Conservation (phyloP, 179 eudicot species). For the Drosera spatulata region DNA sequence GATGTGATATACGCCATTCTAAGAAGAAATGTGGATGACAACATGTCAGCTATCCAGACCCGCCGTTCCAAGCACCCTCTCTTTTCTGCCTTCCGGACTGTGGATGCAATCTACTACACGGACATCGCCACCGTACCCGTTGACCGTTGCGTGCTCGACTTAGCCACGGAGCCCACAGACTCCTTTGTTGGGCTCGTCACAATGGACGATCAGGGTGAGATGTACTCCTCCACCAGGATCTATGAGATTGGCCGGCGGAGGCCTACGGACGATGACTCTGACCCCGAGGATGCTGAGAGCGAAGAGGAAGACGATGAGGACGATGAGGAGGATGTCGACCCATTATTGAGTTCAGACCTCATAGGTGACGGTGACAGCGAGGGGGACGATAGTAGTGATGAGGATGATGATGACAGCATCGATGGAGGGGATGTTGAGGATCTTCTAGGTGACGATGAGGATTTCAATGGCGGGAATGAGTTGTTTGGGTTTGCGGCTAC, state of each 20-base stretch:
- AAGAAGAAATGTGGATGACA: slow-evolving; percentile 74
- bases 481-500: slow-evolving; percentile 47
- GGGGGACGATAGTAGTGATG: slow-evolving; percentile 37
- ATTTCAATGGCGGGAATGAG: slow-evolving; percentile 52
- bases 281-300: slow-evolving; percentile 87
- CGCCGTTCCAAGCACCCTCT: slow-evolving; percentile 83
- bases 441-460: slow-evolving; percentile 36
- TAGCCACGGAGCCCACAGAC: slow-evolving; percentile 78
- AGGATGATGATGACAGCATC: slow-evolving; percentile 31
- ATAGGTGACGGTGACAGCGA: slow-evolving; percentile 61
- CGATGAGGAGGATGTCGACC: slow-evolving; percentile 43
- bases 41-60: slow-evolving; percentile 51
- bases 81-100: slow-evolving; percentile 76
- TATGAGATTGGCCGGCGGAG: slow-evolving; percentile 85
- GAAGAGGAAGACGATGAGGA: slow-evolving; percentile 78
- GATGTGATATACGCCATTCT: slow-evolving; percentile 80
- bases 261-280: slow-evolving; percentile 87
- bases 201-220: slow-evolving; percentile 81
- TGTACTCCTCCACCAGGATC: slow-evolving; percentile 83
- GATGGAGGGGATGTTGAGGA: slow-evolving; percentile 59
- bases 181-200: slow-evolving; percentile 76
- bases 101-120: slow-evolving; percentile 78
- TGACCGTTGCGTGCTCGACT: slow-evolving; percentile 82
- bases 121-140: slow-evolving; percentile 87
- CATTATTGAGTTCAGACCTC: slow-evolving; percentile 25